phyloP scores from a whole-genome alignment of 176 grass and related monocot genomes.

The Rhynchospora tenuis region DNA sequence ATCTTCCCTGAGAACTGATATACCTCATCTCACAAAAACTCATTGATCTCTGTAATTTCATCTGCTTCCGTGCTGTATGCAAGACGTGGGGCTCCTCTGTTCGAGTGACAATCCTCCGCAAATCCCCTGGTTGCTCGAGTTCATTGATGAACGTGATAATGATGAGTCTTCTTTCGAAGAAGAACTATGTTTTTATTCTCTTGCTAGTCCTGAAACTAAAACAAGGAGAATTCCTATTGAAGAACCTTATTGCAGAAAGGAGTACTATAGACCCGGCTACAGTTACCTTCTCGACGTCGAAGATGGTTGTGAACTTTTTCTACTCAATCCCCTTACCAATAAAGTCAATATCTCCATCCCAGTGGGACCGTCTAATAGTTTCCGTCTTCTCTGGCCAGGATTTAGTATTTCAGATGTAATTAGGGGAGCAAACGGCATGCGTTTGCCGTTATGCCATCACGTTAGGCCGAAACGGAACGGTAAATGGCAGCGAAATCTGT shows the following conservation, averaged over 20 bases:
- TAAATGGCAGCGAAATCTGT: no score
- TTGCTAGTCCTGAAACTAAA: neutral
- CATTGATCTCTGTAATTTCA: neutral
- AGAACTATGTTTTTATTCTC: neutral
- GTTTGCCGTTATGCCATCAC: no score
- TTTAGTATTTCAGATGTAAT: neutral
- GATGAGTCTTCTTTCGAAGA: neutral
- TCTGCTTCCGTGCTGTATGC: neutral
- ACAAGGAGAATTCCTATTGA: neutral
- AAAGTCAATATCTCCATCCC: neutral
- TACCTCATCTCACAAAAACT: neutral
- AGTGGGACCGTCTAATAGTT: neutral
- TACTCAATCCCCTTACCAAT: slow-evolving; percentile 3
- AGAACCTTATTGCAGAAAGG: neutral
- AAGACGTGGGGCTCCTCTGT: neutral
- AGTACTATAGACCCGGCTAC: neutral
- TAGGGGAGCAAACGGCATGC: no score
- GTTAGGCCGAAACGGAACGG: no score
- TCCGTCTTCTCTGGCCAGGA: neutral
- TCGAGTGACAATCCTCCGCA: neutral
- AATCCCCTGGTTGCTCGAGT: neutral
- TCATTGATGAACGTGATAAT: neutral
- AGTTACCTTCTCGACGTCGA: neutral
- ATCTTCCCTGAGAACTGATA: neutral
- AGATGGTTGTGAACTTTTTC: neutral